These are phyloP conservation scores for Aspergillus awamori DNA, from an alignment of 2,329 filamentous ascomycete genomes.

Conservation along the genomic window DNA sequence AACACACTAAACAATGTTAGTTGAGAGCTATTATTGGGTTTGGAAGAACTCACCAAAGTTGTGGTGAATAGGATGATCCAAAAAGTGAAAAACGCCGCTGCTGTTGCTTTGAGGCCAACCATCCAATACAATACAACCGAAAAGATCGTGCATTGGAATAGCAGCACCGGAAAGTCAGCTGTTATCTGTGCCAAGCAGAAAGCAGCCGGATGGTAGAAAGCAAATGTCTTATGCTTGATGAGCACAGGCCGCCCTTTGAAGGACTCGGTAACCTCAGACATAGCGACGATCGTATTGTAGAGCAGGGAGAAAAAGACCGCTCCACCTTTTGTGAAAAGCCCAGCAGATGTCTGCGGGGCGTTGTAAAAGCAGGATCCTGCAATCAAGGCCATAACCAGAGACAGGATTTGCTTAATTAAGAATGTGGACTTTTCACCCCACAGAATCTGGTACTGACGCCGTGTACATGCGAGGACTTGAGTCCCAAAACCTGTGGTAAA, in stretches of 20 bases:
- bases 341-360: constrained; percentile 58
- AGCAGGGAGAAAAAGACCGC: constrained; percentile 65
- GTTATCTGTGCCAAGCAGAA: constrained; percentile 41
- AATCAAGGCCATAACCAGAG: constrained; percentile 62
- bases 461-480: constrained; percentile 60
- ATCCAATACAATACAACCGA: constrained; percentile 64
- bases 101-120: constrained; percentile 56
- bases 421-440: constrained; percentile 66
- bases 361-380: constrained; percentile 69
- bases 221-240: constrained; percentile 60
- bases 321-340: constrained; percentile 65
- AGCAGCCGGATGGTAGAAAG: constrained; percentile 57
- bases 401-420: constrained; percentile 62
- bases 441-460: constrained; percentile 65
- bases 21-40: constrained; percentile 6
- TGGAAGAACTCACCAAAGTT: constrained; percentile 47
- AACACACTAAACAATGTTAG: constrained; percentile 44
- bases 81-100: constrained; percentile 62
- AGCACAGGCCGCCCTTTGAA: constrained; percentile 62
- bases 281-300: constrained; percentile 61
- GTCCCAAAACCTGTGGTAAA: constrained; percentile 56
- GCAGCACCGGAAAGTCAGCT: constrained; percentile 55
- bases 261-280: constrained; percentile 66
- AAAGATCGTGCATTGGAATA: constrained; percentile 62
- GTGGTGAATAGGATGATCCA: constrained; percentile 55